phyloP scores from a whole-genome alignment of 192 early-diverging fungal species.

The Backusella mclennaniae region DNA sequence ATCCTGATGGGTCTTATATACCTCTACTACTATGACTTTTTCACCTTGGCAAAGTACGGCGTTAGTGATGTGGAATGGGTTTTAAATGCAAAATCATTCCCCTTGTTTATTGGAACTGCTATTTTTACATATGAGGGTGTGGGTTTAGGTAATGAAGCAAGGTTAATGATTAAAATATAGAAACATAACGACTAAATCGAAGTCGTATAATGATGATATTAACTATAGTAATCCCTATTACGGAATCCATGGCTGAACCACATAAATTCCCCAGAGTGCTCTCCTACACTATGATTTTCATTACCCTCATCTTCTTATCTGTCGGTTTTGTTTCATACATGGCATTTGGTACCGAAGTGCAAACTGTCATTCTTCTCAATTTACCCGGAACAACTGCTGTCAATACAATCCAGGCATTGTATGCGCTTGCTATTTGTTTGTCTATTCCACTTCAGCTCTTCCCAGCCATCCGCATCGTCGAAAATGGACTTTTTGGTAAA shows the following conservation, averaged over 20 bases:
- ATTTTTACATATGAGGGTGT: conserved; percentile 83
- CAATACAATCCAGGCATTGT: conserved; percentile 70
- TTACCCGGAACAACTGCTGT: conserved; percentile 64
- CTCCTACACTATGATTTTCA: conserved; percentile 62
- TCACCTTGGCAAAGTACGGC: conserved; percentile 56
- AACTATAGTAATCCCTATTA: conserved; percentile 55
- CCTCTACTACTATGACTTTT: conserved; percentile 75
- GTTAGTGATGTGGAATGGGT: conserved; percentile 60
- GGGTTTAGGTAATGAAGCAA: conserved; percentile 34
- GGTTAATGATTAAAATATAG: background rate
- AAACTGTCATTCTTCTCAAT: conserved; percentile 83
- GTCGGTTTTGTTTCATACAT: conserved; percentile 79
- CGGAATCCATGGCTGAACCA: conserved; percentile 80
- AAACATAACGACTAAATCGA: background rate
- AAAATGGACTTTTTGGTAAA: conserved; percentile 64
- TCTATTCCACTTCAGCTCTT: conserved; percentile 86
- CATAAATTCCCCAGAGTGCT: conserved; percentile 76
- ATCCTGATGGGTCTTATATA: conserved; percentile 85
- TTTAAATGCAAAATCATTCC: conserved; percentile 78
- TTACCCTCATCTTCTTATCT: conserved; percentile 66
- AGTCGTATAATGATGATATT: background rate
- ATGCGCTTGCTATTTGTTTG: conserved; percentile 85
- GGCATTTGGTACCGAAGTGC: conserved; percentile 78
- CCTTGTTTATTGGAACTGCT: conserved; percentile 90
- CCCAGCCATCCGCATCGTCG: conserved; percentile 83